Percentiles rank a stretch among this genome's conserved stretches.
Evolutionary conservation across 768 basidiomycete genomes (phyloP).

Genomic region (Boletellus sp.): DNA sequence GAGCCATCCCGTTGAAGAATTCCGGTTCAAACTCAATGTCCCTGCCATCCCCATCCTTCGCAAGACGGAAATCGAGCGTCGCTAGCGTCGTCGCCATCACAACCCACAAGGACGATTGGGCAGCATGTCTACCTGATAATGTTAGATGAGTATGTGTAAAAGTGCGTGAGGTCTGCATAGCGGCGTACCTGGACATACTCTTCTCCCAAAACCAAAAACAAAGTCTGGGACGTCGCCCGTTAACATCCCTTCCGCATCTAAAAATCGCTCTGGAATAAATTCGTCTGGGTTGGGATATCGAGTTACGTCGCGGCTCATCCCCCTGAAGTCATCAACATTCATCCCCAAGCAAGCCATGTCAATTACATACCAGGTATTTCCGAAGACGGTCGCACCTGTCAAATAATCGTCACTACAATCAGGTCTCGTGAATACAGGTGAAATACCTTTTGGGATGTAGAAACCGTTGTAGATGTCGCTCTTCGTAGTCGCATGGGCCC

Average conservation of each 20-base stretch:
- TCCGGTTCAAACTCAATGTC: slow-evolving; percentile 2
- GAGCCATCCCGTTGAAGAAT: not conserved
- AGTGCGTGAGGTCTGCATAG: not conserved
- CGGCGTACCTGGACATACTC: slow-evolving; percentile 14
- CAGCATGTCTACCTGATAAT: slow-evolving; percentile 8
- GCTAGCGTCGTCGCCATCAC: slow-evolving; percentile 18
- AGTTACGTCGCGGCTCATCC: slow-evolving; percentile 16
- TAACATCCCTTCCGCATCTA: slow-evolving; percentile 6
- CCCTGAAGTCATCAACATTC: slow-evolving; percentile 1
- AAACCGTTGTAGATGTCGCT: slow-evolving; percentile 4
- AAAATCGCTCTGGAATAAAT: slow-evolving; percentile 14
- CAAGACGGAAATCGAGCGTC: slow-evolving; percentile 14
- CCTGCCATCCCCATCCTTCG: slow-evolving; percentile 8
- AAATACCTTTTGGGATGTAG: slow-evolving; percentile 4
- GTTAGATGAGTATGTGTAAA: not conserved
- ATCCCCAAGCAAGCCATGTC: not conserved
- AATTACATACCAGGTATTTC: slow-evolving; percentile 10
- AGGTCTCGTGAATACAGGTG: not conserved
- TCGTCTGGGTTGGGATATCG: slow-evolving; percentile 14
- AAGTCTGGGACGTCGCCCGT: slow-evolving; percentile 8
- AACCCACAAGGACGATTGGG: slow-evolving; percentile 4
- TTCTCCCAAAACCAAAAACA: slow-evolving; percentile 15
- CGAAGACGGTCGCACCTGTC: slow-evolving; percentile 12
- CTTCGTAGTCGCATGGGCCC: not conserved
- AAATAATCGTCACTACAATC: not conserved